Evolutionary conservation across 306 rosid genomes (phyloP).

Genomic region (Begonia fuchsioides): DNA sequence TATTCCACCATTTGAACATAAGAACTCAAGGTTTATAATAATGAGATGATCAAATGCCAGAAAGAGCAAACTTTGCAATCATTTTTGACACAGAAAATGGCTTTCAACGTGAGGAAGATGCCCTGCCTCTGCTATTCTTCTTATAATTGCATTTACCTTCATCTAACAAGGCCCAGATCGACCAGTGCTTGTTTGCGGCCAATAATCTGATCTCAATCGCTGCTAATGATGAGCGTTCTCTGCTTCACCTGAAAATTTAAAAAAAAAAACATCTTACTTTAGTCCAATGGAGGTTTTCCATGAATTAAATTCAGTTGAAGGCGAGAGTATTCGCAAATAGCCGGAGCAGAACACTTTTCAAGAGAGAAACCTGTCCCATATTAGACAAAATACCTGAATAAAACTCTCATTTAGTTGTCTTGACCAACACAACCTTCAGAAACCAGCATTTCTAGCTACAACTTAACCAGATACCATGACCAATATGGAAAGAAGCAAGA

Average conservation of each 20-base stretch:
- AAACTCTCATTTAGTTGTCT: too few species aligned
- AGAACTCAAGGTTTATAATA: too few species aligned
- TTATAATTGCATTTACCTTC: conserved; percentile 13
- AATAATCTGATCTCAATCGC: conserved; percentile 32
- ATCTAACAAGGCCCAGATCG: too few species aligned
- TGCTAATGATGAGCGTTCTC: conserved; percentile 30
- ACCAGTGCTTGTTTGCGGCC: conserved; percentile 35
- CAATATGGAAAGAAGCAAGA: too few species aligned
- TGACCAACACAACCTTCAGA: too few species aligned
- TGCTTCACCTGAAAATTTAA: conserved; percentile 26
- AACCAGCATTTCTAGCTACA: too few species aligned
- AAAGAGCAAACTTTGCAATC: conserved; percentile 18
- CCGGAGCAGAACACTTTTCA: conserved; percentile 34
- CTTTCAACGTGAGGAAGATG: conserved; percentile 45
- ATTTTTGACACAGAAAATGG: conserved; percentile 22
- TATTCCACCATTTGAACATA: too few species aligned
- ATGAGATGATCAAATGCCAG: background rate
- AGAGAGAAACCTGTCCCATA: conserved; percentile 27
- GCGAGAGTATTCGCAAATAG: conserved; percentile 27
- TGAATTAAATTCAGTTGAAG: conserved; percentile 24
- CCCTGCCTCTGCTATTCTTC: conserved; percentile 20
- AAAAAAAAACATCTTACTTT: conserved; percentile 19
- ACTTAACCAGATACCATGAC: too few species aligned
- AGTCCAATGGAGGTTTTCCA: conserved; percentile 37
- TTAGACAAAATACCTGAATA: background rate